Conservation (phyloP, 2,329 filamentous ascomycete genomes). For the Cryphonectria naterciae region DNA sequence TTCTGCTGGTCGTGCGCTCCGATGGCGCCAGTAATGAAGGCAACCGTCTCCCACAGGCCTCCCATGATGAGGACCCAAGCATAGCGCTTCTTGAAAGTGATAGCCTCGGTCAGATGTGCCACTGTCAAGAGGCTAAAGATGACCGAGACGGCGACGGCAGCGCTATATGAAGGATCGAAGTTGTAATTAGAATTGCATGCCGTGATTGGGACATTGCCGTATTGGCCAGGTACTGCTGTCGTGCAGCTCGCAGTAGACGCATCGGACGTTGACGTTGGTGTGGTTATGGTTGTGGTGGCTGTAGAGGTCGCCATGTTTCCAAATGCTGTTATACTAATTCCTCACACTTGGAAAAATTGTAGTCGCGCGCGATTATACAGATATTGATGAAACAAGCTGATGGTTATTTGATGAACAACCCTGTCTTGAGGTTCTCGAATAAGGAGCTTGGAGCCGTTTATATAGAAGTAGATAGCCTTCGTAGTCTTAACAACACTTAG, state of each 20-base stretch:
- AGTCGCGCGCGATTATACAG: neutral
- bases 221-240: conserved; percentile 29
- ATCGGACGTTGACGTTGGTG: conserved; percentile 3
- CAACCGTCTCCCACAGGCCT: conserved; percentile 43
- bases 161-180: conserved; percentile 34
- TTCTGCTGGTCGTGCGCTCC: conserved; percentile 46
- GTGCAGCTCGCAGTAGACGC: neutral
- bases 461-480: neutral
- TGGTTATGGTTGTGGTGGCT: neutral
- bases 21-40: conserved; percentile 43
- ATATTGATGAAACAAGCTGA: neutral
- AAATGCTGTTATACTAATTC: neutral
- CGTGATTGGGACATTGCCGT: conserved; percentile 34
- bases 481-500: neutral
- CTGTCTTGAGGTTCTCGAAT: neutral
- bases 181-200: conserved; percentile 39
- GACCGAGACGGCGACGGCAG: conserved; percentile 34
- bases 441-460: neutral
- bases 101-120: conserved; percentile 32
- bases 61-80: conserved; percentile 47
- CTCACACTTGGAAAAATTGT: neutral
- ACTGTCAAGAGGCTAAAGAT: conserved; percentile 34
- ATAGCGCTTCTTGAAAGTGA: conserved; percentile 33
- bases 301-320: conserved; percentile 5
- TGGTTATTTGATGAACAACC: neutral